Percentiles rank a stretch among this genome's conserved stretches.
These are phyloP conservation scores for Lenwebbia sp. DNA, from an alignment of 345 rosid species.

Conservation along the genomic window DNA sequence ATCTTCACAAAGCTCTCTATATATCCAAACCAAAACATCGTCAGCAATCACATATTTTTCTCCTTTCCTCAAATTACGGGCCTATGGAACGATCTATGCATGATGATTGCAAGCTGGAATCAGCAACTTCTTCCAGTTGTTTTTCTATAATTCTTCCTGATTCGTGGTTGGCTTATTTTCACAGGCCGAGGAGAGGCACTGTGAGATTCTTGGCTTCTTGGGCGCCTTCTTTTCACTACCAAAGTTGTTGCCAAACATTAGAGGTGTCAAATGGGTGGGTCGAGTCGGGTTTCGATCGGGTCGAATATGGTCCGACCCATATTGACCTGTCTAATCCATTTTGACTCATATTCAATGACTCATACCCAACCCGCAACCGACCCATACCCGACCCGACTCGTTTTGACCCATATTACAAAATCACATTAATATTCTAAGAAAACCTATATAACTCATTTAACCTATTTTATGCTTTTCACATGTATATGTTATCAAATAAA, in stretches of 20 bases:
- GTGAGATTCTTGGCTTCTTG: constrained; percentile 82
- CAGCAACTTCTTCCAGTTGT: not conserved
- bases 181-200: constrained; percentile 94
- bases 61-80: not conserved
- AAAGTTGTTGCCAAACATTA: constrained; percentile 85
- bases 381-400: too few species aligned
- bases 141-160: not conserved
- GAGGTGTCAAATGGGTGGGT: too few species aligned
- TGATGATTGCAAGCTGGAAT: not conserved
- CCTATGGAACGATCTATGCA: not conserved
- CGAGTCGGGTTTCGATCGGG: too few species aligned
- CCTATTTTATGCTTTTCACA: too few species aligned
- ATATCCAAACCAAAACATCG: not conserved
- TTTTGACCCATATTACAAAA: too few species aligned
- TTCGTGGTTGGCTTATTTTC: not conserved
- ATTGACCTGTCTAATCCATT: too few species aligned
- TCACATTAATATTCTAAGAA: too few species aligned
- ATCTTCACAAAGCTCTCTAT: not conserved
- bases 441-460: too few species aligned
- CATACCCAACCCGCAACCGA: too few species aligned
- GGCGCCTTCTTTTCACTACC: constrained; percentile 77
- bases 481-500: too few species aligned
- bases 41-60: not conserved
- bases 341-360: too few species aligned
- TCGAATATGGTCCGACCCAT: too few species aligned